Evolutionary conservation across 306 rosid genomes (phyloP).

Genomic region (Adenanthera pavonina): DNA sequence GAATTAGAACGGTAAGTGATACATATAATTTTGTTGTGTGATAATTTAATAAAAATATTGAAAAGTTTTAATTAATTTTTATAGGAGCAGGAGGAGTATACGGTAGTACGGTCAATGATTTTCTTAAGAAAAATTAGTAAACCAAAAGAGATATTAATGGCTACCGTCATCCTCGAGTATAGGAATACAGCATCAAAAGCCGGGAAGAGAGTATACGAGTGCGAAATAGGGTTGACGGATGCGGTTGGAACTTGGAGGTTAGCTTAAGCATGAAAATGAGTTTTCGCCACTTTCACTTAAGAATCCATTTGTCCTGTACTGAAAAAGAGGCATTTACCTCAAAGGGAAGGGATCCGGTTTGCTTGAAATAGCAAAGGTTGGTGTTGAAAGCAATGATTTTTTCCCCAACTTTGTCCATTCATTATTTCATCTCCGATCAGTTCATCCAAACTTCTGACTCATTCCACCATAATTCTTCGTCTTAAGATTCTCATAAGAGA

Average conservation of each 20-base stretch:
- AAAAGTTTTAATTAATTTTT: too few relatives aligned
- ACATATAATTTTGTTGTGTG: too few relatives aligned
- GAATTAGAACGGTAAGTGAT: too few relatives aligned
- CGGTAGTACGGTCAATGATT: too few relatives aligned
- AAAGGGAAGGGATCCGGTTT: constrained; percentile 45
- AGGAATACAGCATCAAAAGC: constrained; percentile 3
- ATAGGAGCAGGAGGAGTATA: too few relatives aligned
- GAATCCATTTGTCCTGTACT: constrained; percentile 40
- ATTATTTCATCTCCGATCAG: constrained; percentile 38
- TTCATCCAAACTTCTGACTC: constrained; percentile 43
- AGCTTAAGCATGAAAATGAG: constrained; percentile 37
- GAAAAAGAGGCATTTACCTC: constrained; percentile 32
- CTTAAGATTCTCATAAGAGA: constrained; percentile 14
- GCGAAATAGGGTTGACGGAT: background rate
- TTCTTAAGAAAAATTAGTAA: too few relatives aligned
- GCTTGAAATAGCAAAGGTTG: constrained; percentile 48
- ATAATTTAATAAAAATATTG: too few relatives aligned
- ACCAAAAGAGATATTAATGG: too few relatives aligned
- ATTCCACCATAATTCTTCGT: constrained; percentile 26
- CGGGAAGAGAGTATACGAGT: background rate
- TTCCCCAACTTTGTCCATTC: constrained; percentile 45
- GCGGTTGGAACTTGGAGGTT: constrained; percentile 31
- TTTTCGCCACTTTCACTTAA: constrained; percentile 36
- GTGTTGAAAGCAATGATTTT: constrained; percentile 30
- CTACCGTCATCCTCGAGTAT: too few relatives aligned